Conservation (phyloP, 768 basidiomycete genomes). For the Coprinopsis sp. region DNA sequence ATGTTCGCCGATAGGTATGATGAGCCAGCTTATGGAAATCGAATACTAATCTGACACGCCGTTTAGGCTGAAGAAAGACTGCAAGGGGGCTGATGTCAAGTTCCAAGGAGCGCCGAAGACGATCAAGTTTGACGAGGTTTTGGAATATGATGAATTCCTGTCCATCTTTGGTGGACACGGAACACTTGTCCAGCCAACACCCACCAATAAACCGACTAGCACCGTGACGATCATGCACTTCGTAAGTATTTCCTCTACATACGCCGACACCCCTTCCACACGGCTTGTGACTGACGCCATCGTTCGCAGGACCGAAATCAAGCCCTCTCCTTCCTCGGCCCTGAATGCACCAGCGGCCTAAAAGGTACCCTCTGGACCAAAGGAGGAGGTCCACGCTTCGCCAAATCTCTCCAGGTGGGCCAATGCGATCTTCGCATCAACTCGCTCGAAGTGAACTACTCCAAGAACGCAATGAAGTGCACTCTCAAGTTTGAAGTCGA, state of each 20-base stretch:
- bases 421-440: constrained; percentile 27
- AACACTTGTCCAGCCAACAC: constrained; percentile 33
- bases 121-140: constrained; percentile 37
- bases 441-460: constrained; percentile 33
- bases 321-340: constrained; percentile 27
- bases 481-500: constrained; percentile 35
- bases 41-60: background rate
- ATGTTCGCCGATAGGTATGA: constrained; percentile 35
- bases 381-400: constrained; percentile 20
- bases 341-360: constrained; percentile 21
- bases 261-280: background rate
- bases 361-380: constrained; percentile 32
- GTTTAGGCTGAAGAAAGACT: constrained; percentile 35
- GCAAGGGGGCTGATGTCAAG: constrained; percentile 33
- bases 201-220: constrained; percentile 36
- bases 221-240: constrained; percentile 37
- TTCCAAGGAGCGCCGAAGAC: constrained; percentile 35
- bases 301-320: constrained; percentile 20
- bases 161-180: constrained; percentile 32
- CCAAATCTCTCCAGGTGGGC: constrained; percentile 35
- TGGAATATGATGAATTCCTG: constrained; percentile 31
- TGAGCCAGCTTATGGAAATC: background rate
- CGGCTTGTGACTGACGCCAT: background rate
- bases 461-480: constrained; percentile 38
- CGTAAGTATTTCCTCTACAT: constrained; percentile 18